phyloP scores from a whole-genome alignment of 306 rosid species.

The Dryas octopetala region DNA sequence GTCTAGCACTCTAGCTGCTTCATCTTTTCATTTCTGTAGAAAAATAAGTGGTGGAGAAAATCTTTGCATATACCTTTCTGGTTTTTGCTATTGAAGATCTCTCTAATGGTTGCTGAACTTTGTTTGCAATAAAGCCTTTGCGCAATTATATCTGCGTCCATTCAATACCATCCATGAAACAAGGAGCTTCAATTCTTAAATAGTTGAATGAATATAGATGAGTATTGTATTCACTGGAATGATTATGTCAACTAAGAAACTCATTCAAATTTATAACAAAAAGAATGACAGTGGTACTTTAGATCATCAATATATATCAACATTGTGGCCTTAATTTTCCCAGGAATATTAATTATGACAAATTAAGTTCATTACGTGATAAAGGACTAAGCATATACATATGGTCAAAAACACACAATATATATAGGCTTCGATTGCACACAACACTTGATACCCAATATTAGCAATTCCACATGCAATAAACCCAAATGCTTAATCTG shows the following conservation, averaged over 20 bases:
- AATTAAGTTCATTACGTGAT: not conserved
- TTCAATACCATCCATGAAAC: too few relatives aligned
- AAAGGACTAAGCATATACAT: not conserved
- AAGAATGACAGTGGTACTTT: not conserved
- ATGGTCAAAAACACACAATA: not conserved
- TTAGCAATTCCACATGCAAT: not conserved
- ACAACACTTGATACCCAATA: not conserved
- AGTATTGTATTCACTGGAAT: not conserved
- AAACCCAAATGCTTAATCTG: not conserved
- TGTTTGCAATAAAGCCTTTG: not conserved
- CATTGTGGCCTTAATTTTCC: not conserved
- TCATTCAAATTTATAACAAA: slow-evolving; percentile 8
- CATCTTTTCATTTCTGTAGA: not conserved
- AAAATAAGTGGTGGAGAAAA: not conserved
- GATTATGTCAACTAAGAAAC: slow-evolving; percentile 2
- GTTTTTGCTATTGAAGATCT: not conserved
- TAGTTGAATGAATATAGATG: too few relatives aligned
- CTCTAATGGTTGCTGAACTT: not conserved
- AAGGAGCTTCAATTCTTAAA: too few relatives aligned
- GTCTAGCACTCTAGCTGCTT: not conserved
- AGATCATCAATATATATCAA: not conserved
- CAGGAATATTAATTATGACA: not conserved
- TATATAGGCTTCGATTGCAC: not conserved
- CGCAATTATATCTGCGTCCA: not conserved
- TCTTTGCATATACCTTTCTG: not conserved